Base-by-base conservation (phyloP, 768 basidiomycete species). In the Hydnomerulius pinastri region DNA sequence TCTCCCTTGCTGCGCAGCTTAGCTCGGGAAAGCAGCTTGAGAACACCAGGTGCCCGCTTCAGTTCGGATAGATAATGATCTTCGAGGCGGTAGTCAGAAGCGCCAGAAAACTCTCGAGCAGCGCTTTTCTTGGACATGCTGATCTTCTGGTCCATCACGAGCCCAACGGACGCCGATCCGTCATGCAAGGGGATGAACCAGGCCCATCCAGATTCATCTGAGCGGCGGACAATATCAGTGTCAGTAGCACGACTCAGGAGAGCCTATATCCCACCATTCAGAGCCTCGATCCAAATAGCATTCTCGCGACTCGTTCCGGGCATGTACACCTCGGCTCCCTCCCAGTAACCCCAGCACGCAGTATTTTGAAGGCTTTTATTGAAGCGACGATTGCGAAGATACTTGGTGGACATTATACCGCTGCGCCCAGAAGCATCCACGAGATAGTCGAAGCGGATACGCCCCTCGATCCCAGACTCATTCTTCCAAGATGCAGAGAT, bases 121-220 rank as follows among this genome's bases (percentile, higher is more conserved):
- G 50, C 50, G n/a, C 36, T 53, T 27, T 53, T 60, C 55, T 73
- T 72, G 36, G 53, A 44, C 7, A 51, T 61, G 43, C 65, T 67
- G 41, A 59, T 61, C 0, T 63, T 62, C 30, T 74, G 68, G 47
- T 77, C 68, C 68, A 78, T 74, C 30, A 82, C 80, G 48, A 82
- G 56, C 6, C 81, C 81, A 17, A 82, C 75, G 10, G 80, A 82
- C 2, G 74, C 75, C 23, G 74, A 68, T 18, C 73, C 75, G 35
- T 74, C 70, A 52, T 76, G 70, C 13, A 81, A 70, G 3, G 79
- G 80, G 38, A 82, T 82, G 51, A 78, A 79, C 80, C 80, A 81
- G n/a, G 71, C 73, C 80, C 80, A 81, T 6, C 80, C 79, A 18
- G 73, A 72, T 54, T 79, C 77, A 37, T 80, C 79, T 79, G 27